Percentiles rank a stretch among this genome's conserved stretches.
phyloP scores from a whole-genome alignment of 2,329 filamentous ascomycete genomes.

The Talaromyces atroroseus region DNA sequence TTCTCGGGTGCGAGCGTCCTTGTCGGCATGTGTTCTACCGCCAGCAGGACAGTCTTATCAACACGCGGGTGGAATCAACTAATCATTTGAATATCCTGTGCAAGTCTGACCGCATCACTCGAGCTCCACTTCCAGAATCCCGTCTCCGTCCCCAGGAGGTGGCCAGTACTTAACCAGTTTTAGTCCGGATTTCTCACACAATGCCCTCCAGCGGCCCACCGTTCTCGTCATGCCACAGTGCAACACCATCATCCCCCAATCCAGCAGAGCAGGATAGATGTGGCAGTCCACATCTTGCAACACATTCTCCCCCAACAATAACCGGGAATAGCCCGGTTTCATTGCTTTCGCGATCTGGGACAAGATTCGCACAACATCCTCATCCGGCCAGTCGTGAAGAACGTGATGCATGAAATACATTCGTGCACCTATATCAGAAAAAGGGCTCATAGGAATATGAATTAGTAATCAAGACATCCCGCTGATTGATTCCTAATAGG shows the following conservation, averaged over 20 bases:
- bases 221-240: constrained; percentile 13
- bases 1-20: neutral
- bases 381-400: constrained; percentile 11
- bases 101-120: neutral
- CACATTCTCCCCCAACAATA: constrained; percentile 10
- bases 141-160: constrained; percentile 12
- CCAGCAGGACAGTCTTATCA: neutral
- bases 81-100: neutral
- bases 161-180: constrained; percentile 22
- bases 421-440: constrained; percentile 4
- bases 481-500: neutral
- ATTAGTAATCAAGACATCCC: too few relatives aligned
- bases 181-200: constrained; percentile 18
- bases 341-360: constrained; percentile 5
- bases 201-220: constrained; percentile 4
- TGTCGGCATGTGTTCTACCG: neutral
- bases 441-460: neutral
- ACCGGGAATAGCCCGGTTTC: constrained; percentile 10
- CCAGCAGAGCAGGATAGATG: constrained; percentile 3
- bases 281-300: constrained; percentile 8
- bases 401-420: constrained; percentile 14
- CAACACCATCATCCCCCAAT: constrained; percentile 11
- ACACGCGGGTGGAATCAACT: too few relatives aligned
- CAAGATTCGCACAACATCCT: constrained; percentile 7
- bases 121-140: constrained; percentile 11